Conservation (phyloP, 2,329 filamentous ascomycete genomes). For the Botrytis tulipae region DNA sequence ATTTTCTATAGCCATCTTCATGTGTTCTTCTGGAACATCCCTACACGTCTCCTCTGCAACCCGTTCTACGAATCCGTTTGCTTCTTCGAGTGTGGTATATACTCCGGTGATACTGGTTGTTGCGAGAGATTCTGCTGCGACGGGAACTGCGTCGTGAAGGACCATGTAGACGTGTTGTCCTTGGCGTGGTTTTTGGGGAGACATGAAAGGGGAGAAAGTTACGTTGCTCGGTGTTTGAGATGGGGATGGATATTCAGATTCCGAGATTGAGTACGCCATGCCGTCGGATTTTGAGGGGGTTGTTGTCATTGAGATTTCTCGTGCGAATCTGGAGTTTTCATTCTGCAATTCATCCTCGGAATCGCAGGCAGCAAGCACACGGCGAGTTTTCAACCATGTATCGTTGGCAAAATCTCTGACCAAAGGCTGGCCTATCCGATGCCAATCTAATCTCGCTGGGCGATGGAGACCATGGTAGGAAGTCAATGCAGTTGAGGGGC, state of each 20-base stretch:
- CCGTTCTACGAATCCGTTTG: neutral
- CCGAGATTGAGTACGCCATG: neutral
- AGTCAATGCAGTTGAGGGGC: neutral
- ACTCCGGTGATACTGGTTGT: neutral
- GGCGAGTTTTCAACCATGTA: neutral
- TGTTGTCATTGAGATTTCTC: neutral
- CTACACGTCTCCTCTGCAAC: conserved; percentile 6
- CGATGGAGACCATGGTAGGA: neutral
- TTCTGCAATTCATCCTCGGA: neutral
- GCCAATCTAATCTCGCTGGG: conserved; percentile 8
- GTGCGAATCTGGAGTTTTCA: neutral
- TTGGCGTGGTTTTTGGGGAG: neutral
- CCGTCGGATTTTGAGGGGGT: neutral
- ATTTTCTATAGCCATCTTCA: neutral
- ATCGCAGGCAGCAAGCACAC: neutral
- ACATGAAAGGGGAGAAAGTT: neutral
- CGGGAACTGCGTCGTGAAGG: neutral
- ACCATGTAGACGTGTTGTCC: neutral
- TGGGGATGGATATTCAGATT: neutral
- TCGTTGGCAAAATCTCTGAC: neutral
- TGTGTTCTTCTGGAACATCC: neutral
- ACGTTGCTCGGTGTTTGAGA: neutral
- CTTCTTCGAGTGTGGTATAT: conserved; percentile 1
- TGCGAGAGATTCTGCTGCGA: conserved; percentile 1
- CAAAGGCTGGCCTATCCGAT: neutral